Percentiles rank a stretch among this genome's conserved stretches.
Evolutionary conservation across 176 grass and related monocot species (phyloP).

Genomic region (Bolboschoenus planiculmis): DNA sequence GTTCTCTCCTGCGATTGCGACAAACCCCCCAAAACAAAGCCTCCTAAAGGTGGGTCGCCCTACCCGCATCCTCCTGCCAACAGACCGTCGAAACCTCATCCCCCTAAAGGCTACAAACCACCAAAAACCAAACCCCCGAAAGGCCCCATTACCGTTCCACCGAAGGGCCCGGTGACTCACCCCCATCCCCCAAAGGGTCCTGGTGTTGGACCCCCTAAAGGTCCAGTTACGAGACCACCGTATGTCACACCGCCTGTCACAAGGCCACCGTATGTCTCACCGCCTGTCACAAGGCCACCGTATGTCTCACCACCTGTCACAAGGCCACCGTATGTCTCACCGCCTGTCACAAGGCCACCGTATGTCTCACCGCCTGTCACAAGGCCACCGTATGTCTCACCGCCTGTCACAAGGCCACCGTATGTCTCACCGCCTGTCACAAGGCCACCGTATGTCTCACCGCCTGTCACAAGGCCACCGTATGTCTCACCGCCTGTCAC

Average conservation of each 20-base stretch:
- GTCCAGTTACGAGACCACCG: not conserved
- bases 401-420: not conserved
- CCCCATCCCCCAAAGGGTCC: conserved; percentile 4
- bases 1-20: conserved; percentile 48
- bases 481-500: not conserved
- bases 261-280: not conserved
- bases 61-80: not conserved
- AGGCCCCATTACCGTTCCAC: conserved; percentile 3
- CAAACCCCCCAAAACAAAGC: conserved; percentile 44
- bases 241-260: not conserved
- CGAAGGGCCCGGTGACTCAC: not conserved
- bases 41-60: conserved; percentile 21
- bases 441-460: not conserved
- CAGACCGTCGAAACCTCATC: not conserved
- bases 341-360: not conserved
- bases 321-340: not conserved
- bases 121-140: conserved; percentile 36
- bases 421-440: not conserved
- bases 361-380: not conserved
- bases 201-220: conserved; percentile 13
- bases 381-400: not conserved
- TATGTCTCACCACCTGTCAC: not conserved
- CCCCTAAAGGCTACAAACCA: conserved; percentile 16
- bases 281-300: not conserved
- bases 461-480: not conserved